Percentiles rank a stretch among this genome's conserved stretches.
phyloP scores from a whole-genome alignment of 1,284 basidiomycete genomes.

The Cerioporus squamosus region DNA sequence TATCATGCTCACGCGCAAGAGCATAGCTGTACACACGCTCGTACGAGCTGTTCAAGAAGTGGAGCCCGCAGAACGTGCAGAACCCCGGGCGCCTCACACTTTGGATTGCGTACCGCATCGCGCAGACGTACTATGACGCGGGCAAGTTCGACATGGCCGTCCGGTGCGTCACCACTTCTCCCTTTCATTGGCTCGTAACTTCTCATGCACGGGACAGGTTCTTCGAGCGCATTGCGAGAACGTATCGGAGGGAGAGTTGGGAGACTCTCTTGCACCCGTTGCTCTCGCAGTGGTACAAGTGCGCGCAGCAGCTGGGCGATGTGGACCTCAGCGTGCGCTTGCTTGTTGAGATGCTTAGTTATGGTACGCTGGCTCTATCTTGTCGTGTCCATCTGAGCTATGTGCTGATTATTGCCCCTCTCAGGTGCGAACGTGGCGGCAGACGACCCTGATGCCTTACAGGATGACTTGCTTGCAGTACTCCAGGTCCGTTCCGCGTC shows the following conservation, averaged over 20 bases:
- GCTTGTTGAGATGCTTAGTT: conserved; percentile 80
- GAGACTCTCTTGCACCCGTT: conserved; percentile 70
- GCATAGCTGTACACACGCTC: conserved; percentile 85
- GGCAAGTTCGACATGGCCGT: conserved; percentile 85
- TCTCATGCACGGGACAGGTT: conserved; percentile 55
- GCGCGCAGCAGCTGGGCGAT: conserved; percentile 76
- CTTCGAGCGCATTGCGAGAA: conserved; percentile 86
- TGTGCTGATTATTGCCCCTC: too few relatives aligned
- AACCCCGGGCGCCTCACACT: conserved; percentile 76
- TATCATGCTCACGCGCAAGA: not conserved
- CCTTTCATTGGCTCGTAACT: not conserved
- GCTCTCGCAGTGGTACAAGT: conserved; percentile 78
- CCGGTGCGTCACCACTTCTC: conserved; percentile 52
- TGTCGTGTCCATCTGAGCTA: too few relatives aligned
- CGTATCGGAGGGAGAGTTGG: conserved; percentile 86
- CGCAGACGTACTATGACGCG: conserved; percentile 77
- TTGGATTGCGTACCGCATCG: conserved; percentile 87
- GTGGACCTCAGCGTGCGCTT: conserved; percentile 75
- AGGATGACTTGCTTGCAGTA: conserved; percentile 72
- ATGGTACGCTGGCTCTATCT: conserved; percentile 49
- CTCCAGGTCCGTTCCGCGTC: conserved; percentile 53
- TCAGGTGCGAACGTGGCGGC: conserved; percentile 34
- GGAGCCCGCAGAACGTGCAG: conserved; percentile 48
- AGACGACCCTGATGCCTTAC: conserved; percentile 49
- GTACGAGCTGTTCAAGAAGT: conserved; percentile 87